Evolutionary conservation across 805 yeast genomes (phyloP).

Genomic region (Saccharomycopsis synnaedendra): DNA sequence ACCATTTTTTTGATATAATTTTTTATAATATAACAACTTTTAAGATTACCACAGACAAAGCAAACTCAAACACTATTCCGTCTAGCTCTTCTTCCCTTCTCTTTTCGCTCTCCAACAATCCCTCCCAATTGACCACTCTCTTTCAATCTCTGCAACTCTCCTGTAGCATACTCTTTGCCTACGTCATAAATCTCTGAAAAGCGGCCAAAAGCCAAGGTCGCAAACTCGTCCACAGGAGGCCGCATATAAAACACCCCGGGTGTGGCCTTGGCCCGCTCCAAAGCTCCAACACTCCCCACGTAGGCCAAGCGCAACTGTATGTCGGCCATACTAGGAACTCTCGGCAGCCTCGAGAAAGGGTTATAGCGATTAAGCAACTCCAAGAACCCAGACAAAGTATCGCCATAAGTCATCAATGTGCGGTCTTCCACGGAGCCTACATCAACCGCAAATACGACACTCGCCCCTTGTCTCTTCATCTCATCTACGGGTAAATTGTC

Average conservation of each 20-base stretch:
- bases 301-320: constrained; percentile 88
- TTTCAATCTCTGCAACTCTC: constrained; percentile 40
- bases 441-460: constrained; percentile 81
- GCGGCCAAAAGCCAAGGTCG: constrained; percentile 83
- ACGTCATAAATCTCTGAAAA: constrained; percentile 82
- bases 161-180: constrained; percentile 65
- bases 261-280: constrained; percentile 74
- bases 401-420: constrained; percentile 85
- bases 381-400: constrained; percentile 88
- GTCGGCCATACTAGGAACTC: constrained; percentile 90
- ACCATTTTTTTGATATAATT: no score
- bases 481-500: constrained; percentile 89
- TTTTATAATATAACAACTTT: no score
- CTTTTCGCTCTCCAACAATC: no score
- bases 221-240: constrained; percentile 90
- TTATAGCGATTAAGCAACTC: constrained; percentile 79
- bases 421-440: constrained; percentile 93
- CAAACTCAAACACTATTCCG: no score
- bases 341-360: constrained; percentile 79
- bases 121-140: constrained; percentile 37
- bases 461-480: constrained; percentile 85
- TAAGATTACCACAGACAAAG: no score
- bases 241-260: constrained; percentile 81
- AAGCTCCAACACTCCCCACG: constrained; percentile 88
- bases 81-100: no score